A percentile compares a stretch with the other conserved stretches of the same genome.
These are phyloP conservation scores for Chenopodium formosanum DNA, from an alignment of 148 eudicot genomes.

Conservation along the genomic window DNA sequence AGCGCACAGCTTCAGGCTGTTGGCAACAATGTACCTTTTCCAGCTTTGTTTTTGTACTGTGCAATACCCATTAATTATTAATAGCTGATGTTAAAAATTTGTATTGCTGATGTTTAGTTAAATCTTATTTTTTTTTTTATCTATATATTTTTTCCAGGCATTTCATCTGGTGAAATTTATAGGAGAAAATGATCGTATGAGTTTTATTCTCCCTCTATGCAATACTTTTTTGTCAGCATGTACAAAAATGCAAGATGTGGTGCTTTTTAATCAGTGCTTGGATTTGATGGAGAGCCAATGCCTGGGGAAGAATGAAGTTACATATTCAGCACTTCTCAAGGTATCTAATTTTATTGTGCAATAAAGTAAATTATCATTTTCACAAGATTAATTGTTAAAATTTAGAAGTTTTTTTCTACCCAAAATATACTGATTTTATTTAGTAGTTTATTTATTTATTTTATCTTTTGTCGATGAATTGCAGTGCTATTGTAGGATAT, in stretches of 20 bases:
- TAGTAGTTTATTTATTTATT: background rate
- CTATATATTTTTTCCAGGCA: slow-evolving; percentile 46
- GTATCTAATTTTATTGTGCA: slow-evolving; percentile 32
- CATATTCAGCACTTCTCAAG: slow-evolving; percentile 77
- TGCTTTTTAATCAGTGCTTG: slow-evolving; percentile 60
- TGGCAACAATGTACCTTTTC: slow-evolving; percentile 8
- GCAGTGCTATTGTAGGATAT: background rate
- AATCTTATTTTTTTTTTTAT: background rate
- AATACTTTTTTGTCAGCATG: slow-evolving; percentile 60
- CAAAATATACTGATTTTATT: background rate
- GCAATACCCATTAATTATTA: background rate
- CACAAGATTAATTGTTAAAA: background rate
- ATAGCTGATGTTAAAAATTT: background rate
- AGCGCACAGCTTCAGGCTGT: background rate
- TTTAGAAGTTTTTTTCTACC: background rate
- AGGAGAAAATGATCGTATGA: slow-evolving; percentile 43
- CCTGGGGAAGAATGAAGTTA: slow-evolving; percentile 66
- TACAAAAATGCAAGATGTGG: slow-evolving; percentile 35
- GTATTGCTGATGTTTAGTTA: background rate
- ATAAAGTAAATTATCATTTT: background rate
- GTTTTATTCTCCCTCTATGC: slow-evolving; percentile 50
- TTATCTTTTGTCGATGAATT: background rate
- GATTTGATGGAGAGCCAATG: slow-evolving; percentile 67
- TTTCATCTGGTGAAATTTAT: slow-evolving; percentile 46
- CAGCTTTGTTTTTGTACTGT: background rate